A percentile compares a stretch with the other conserved stretches of the same genome.
Conservation (phyloP, 495 filamentous ascomycete species). For the Xylaria bambusicola region DNA sequence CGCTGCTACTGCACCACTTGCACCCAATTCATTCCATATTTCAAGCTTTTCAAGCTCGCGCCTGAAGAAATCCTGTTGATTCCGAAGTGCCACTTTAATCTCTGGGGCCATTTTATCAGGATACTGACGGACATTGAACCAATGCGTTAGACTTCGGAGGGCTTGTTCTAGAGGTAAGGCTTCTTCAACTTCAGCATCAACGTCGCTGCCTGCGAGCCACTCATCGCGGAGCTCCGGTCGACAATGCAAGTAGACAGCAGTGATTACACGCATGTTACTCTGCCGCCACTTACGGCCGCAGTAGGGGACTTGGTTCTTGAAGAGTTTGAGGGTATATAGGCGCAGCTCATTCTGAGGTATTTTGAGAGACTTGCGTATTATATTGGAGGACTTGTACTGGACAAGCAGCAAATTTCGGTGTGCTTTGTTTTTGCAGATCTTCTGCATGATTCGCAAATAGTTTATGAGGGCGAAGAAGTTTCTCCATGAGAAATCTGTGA, state of each 20-base stretch:
- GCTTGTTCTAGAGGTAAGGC: slow-evolving; percentile 88
- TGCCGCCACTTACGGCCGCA: slow-evolving; percentile 98
- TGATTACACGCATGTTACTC: slow-evolving; percentile 97
- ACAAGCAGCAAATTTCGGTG: slow-evolving; percentile 92
- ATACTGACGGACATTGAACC: slow-evolving; percentile 84
- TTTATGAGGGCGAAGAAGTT: slow-evolving; percentile 95
- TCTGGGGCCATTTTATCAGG: slow-evolving; percentile 77
- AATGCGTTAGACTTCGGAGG: slow-evolving; percentile 81
- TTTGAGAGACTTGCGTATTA: slow-evolving; percentile 85
- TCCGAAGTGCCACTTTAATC: slow-evolving; percentile 61
- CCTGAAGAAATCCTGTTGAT: slow-evolving; percentile 87
- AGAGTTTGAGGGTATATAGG: slow-evolving; percentile 93
- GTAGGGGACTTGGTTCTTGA: slow-evolving; percentile 97
- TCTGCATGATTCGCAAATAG: slow-evolving; percentile 92
- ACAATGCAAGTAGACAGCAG: slow-evolving; percentile 91
- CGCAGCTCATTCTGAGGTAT: slow-evolving; percentile 85
- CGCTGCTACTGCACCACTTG: slow-evolving; percentile 17
- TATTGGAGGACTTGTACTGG: slow-evolving; percentile 88
- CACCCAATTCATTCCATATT: slow-evolving; percentile 38
- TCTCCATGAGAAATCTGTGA: slow-evolving; percentile 87
- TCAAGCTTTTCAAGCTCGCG: slow-evolving; percentile 86
- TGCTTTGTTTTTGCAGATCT: slow-evolving; percentile 90
- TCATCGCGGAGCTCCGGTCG: slow-evolving; percentile 90
- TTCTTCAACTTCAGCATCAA: slow-evolving; percentile 91
- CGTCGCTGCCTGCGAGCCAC: slow-evolving; percentile 87